A percentile compares a stretch with the other conserved stretches of the same genome.
These are phyloP conservation scores for Stipa capillata DNA, from an alignment of 176 grass and related monocot genomes.

Conservation along the genomic window DNA sequence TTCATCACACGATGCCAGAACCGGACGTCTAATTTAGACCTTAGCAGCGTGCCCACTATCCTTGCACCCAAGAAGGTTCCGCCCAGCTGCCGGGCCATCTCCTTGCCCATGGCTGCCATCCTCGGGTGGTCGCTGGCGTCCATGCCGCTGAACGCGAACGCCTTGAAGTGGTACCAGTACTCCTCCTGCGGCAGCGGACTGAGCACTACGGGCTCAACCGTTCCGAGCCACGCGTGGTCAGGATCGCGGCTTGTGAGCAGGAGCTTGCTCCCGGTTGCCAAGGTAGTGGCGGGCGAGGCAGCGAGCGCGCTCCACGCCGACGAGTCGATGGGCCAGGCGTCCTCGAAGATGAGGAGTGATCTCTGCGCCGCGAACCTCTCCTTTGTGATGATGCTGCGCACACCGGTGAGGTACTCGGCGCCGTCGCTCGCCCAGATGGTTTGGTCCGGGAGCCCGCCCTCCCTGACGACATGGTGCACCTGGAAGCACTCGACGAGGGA, in stretches of 20 bases:
- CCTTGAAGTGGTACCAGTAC: constrained; percentile 47
- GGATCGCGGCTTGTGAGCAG: constrained; percentile 19
- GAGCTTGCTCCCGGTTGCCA: constrained; percentile 21
- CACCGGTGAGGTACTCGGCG: constrained; percentile 26
- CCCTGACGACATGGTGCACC: neutral
- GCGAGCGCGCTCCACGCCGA: constrained; percentile 12
- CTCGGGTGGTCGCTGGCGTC: constrained; percentile 25
- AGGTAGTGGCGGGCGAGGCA: neutral
- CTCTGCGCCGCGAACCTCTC: neutral
- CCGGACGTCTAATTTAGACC: neutral
- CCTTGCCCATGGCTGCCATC: constrained; percentile 21
- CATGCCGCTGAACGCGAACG: constrained; percentile 25
- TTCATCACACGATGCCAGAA: constrained; percentile 17
- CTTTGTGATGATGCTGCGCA: constrained; percentile 5
- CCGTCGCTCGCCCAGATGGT: constrained; percentile 23
- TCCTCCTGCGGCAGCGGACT: neutral
- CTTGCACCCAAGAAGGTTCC: constrained; percentile 7
- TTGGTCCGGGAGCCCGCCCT: neutral
- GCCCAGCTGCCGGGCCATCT: constrained; percentile 18
- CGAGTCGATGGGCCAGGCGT: constrained; percentile 40
- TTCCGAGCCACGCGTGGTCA: constrained; percentile 8
- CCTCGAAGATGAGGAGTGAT: constrained; percentile 30
- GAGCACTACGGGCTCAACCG: constrained; percentile 13
- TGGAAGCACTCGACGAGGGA: constrained; percentile 17
- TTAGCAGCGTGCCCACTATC: constrained; percentile 19